Percentiles rank a stretch among this genome's conserved stretches.
Conservation (phyloP, 306 rosid genomes). For the Quercus cerris region DNA sequence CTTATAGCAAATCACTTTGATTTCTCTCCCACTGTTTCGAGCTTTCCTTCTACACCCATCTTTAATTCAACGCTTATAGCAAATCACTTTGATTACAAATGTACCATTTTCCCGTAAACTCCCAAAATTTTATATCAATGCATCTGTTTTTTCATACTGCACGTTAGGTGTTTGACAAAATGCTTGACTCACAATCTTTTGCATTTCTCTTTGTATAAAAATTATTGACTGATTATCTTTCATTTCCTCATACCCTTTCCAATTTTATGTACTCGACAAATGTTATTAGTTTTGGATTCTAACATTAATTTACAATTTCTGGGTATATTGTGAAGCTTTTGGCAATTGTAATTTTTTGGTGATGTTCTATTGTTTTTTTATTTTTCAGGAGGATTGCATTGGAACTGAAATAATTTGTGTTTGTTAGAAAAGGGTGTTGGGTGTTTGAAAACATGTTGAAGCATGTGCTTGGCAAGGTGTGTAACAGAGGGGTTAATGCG, state of each 20-base stretch:
- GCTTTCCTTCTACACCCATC: neutral
- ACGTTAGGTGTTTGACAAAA: neutral
- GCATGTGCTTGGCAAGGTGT: conserved; percentile 45
- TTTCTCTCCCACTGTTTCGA: too few relatives aligned
- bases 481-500: conserved; percentile 29
- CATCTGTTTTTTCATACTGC: neutral
- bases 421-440: conserved; percentile 2
- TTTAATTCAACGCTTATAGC: neutral
- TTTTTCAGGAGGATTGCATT: neutral
- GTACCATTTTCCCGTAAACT: neutral
- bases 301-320: neutral
- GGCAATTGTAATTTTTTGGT: neutral
- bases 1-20: too few relatives aligned
- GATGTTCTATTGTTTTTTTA: neutral
- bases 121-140: neutral
- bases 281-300: neutral
- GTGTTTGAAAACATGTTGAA: conserved; percentile 52
- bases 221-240: neutral
- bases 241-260: neutral
- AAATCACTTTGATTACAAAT: neutral
- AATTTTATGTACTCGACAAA: neutral
- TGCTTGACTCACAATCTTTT: neutral
- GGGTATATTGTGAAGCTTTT: neutral
- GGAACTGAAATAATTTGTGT: conserved; percentile 1
- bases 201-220: neutral